phyloP scores from a whole-genome alignment of 2,329 filamentous ascomycete species.

The Neonectria hederae region DNA sequence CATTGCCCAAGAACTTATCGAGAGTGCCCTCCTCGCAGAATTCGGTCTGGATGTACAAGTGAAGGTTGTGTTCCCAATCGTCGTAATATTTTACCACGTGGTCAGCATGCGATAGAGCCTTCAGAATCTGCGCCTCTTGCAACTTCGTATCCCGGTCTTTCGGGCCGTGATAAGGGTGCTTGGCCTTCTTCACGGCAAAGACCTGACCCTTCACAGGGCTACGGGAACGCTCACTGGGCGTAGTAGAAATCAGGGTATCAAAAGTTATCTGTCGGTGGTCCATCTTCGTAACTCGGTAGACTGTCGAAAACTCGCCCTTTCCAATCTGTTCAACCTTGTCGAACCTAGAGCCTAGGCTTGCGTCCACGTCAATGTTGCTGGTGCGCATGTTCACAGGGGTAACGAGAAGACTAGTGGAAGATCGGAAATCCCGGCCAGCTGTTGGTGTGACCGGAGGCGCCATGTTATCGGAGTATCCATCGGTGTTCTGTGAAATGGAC shows the following conservation, averaged over 20 bases:
- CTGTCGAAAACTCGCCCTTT: conserved; percentile 91
- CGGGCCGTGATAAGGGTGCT: conserved; percentile 78
- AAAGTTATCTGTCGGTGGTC: conserved; percentile 46
- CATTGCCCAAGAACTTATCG: conserved; percentile 82
- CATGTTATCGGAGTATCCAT: conserved; percentile 49
- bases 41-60: conserved; percentile 97
- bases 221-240: conserved; percentile 59
- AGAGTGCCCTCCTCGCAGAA: conserved; percentile 95
- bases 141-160: conserved; percentile 86
- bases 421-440: conserved; percentile 59
- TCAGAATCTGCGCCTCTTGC: conserved; percentile 83
- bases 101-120: conserved; percentile 79
- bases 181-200: conserved; percentile 94
- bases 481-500: conserved; percentile 75
- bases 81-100: conserved; percentile 87
- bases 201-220: conserved; percentile 67
- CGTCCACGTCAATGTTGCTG: conserved; percentile 77
- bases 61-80: conserved; percentile 85
- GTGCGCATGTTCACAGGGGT: conserved; percentile 75
- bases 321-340: conserved; percentile 83
- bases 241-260: conserved; percentile 56
- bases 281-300: conserved; percentile 76
- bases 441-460: conserved; percentile 83
- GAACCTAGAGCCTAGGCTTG: conserved; percentile 78
- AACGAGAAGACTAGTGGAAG: conserved; percentile 66